phyloP scores from a whole-genome alignment of 176 grass and related monocot genomes.

The Poa annua region DNA sequence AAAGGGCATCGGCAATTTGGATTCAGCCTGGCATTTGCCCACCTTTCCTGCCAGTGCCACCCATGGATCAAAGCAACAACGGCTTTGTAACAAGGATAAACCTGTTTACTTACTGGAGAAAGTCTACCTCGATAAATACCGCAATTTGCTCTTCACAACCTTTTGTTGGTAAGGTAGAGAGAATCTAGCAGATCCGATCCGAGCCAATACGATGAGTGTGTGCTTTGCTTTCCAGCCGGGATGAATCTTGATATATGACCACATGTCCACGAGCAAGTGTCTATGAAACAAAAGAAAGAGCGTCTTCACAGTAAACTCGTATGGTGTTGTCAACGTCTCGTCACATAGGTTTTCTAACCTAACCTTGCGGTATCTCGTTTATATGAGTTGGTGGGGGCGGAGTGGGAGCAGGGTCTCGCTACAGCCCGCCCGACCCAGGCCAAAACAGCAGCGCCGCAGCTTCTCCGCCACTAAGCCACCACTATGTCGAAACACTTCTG shows the following conservation, averaged over 20 bases:
- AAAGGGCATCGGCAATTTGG: conserved; percentile 24
- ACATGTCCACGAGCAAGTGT: not conserved
- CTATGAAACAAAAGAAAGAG: not conserved
- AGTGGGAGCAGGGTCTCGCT: too few species aligned
- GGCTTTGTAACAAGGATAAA: too few species aligned
- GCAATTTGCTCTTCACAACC: not conserved
- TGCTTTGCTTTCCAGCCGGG: not conserved
- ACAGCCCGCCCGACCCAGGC: too few species aligned
- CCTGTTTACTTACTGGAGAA: not conserved
- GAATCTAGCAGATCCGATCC: not conserved
- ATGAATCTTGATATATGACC: conserved; percentile 1
- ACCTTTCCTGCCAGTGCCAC: not conserved
- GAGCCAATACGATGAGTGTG: not conserved
- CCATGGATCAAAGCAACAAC: conserved; percentile 1
- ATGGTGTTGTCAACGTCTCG: conserved; percentile 15
- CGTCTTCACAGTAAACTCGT: not conserved
- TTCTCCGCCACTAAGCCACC: too few species aligned
- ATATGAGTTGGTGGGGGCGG: too few species aligned
- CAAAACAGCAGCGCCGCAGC: too few species aligned
- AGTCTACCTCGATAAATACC: not conserved
- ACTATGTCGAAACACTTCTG: too few species aligned
- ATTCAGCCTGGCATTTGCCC: not conserved
- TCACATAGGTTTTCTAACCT: not conserved
- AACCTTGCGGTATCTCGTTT: not conserved
- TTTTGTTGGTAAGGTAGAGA: not conserved